Conservation (phyloP, 2,329 filamentous ascomycete species). For the Colletotrichum agaves region DNA sequence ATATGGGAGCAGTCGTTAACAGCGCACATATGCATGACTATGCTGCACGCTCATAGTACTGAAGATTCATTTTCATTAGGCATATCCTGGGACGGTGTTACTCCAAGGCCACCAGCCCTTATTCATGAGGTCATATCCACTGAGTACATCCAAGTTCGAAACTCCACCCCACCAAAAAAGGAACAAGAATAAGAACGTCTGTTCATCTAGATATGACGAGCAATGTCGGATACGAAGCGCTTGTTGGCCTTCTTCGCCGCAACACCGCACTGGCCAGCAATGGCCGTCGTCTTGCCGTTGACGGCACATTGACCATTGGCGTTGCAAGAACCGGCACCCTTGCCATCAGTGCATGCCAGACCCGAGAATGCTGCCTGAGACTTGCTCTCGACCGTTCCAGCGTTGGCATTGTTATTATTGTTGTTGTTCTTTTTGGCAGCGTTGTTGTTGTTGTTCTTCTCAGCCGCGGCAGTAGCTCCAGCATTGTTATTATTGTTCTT, state of each 20-base stretch:
- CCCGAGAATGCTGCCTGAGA: conserved; percentile 22
- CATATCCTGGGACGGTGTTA: neutral
- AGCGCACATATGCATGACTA: too few species aligned
- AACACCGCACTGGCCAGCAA: conserved; percentile 31
- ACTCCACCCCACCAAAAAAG: neutral
- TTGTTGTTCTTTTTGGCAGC: neutral
- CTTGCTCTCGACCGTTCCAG: conserved; percentile 14
- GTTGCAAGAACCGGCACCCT: conserved; percentile 31
- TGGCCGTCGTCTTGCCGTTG: conserved; percentile 31
- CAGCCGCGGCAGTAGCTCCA: neutral
- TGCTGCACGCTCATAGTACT: too few species aligned
- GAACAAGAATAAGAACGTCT: neutral
- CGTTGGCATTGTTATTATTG: conserved; percentile 1
- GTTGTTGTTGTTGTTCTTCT: conserved; percentile 1
- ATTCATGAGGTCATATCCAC: conserved; percentile 16
- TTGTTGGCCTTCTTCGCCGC: conserved; percentile 24
- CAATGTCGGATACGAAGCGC: neutral
- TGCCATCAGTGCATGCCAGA: conserved; percentile 30
- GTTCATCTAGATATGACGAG: neutral
- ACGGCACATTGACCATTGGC: conserved; percentile 23
- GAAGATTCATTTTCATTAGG: neutral
- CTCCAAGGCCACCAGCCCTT: conserved; percentile 4
- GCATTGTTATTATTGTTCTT: conserved; percentile 2
- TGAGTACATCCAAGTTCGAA: neutral
- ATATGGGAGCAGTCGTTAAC: too few species aligned